phyloP scores from a whole-genome alignment of 164 flowering plant genomes.

The Nymphaea colorata region DNA sequence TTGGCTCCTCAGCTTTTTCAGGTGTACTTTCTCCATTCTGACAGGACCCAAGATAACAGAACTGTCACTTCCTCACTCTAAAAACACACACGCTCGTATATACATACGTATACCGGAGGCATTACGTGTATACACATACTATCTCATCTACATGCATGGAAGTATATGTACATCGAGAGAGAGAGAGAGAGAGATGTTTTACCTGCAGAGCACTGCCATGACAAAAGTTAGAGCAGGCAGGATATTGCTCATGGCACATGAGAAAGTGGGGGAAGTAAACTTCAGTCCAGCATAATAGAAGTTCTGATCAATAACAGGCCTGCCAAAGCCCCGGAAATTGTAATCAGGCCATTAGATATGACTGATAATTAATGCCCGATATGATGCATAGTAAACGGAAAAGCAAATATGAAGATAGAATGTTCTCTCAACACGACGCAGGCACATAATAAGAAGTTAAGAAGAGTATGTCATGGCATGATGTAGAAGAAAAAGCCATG shows the following conservation, averaged over 20 bases:
- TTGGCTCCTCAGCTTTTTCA: slow-evolving; percentile 7
- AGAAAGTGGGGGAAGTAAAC: slow-evolving; percentile 16
- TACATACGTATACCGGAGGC: neutral
- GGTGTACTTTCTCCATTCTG: slow-evolving; percentile 15
- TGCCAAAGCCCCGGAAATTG: neutral
- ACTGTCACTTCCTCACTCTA: neutral
- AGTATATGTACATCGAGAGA: neutral
- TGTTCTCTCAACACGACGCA: neutral
- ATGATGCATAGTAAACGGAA: no score
- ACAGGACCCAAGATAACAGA: neutral
- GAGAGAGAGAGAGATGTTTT: neutral
- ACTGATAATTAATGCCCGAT: neutral
- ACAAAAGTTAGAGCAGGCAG: slow-evolving; percentile 23
- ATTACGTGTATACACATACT: neutral
- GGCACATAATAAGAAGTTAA: no score
- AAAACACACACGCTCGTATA: neutral
- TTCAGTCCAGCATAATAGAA: slow-evolving; percentile 20
- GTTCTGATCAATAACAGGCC: slow-evolving; percentile 17
- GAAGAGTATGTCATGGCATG: neutral
- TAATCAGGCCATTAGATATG: neutral
- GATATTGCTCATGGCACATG: slow-evolving; percentile 19
- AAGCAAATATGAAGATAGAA: no score
- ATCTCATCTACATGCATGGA: neutral
- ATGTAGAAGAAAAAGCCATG: neutral
- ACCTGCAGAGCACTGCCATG: slow-evolving; percentile 22